Percentiles rank a stretch among this genome's conserved stretches.
Evolutionary conservation across 228 moss, liverwort and hornwort species (phyloP).

Genomic region (Sphagnum fallax): DNA sequence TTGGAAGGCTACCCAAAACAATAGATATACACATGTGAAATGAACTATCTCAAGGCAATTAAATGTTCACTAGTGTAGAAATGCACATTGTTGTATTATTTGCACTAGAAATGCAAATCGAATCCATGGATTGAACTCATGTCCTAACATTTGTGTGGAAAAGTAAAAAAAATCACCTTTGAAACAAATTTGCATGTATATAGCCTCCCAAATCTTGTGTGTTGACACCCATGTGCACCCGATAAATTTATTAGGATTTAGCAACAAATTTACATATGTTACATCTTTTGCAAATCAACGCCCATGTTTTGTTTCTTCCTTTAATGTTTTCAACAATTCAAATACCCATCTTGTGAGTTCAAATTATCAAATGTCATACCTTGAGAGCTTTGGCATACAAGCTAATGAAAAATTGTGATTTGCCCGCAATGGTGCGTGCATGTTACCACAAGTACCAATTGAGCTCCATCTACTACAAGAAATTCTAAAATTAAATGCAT

Average conservation of each 20-base stretch:
- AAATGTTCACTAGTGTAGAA: too few species aligned
- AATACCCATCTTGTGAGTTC: too few species aligned
- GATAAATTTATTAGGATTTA: constrained; percentile 77
- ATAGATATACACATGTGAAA: too few species aligned
- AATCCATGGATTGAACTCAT: too few species aligned
- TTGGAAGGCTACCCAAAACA: too few species aligned
- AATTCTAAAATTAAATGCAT: neutral
- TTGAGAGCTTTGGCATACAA: constrained; percentile 93
- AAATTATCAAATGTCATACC: constrained; percentile 19
- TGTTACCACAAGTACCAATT: constrained; percentile 77
- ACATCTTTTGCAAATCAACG: constrained; percentile 19
- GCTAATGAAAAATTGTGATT: constrained; percentile 91
- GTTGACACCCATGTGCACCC: constrained; percentile 76
- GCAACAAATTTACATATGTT: constrained; percentile 80
- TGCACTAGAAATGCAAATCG: too few species aligned
- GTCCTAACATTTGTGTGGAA: too few species aligned
- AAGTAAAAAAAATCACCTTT: too few species aligned
- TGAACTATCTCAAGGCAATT: too few species aligned
- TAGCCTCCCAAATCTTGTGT: constrained; percentile 88
- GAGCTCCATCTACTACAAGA: constrained; percentile 29
- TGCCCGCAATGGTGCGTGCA: constrained; percentile 84
- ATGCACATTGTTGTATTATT: too few species aligned
- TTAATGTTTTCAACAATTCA: too few species aligned
- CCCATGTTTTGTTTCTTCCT: neutral
- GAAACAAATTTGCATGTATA: constrained; percentile 78